Conservation (phyloP, 768 basidiomycete genomes). For the Suillus decipiens region DNA sequence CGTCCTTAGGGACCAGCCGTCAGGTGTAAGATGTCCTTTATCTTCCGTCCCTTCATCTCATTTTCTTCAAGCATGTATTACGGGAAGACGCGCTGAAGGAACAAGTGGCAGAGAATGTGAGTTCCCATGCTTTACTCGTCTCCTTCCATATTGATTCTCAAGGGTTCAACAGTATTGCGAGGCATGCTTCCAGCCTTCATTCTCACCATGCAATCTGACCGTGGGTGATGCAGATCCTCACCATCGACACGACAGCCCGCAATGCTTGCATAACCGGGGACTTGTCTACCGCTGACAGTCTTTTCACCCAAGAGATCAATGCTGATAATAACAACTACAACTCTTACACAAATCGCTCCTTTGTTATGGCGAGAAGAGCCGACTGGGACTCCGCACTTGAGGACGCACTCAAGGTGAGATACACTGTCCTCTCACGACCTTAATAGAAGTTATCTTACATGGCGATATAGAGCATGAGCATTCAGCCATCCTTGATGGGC, state of each 20-base stretch:
- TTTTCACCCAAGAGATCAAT: background rate
- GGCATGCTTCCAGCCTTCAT: too few species aligned
- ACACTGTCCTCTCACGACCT: background rate
- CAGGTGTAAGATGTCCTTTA: background rate
- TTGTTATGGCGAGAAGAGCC: background rate
- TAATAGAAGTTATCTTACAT: too few species aligned
- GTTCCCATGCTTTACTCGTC: too few species aligned
- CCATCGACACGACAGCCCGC: background rate
- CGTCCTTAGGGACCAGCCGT: background rate
- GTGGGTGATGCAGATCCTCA: background rate
- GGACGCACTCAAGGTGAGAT: background rate
- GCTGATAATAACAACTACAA: background rate
- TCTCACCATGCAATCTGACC: too few species aligned
- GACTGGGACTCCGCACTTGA: background rate
- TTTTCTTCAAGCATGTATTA: background rate
- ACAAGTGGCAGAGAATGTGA: too few species aligned
- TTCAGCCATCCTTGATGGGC: background rate
- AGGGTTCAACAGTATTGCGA: too few species aligned
- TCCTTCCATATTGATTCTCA: too few species aligned
- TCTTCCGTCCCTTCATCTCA: background rate
- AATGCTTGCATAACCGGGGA: background rate
- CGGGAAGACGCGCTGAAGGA: background rate
- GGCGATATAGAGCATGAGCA: background rate
- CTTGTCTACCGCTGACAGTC: background rate
- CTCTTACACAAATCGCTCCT: background rate